Evolutionary conservation across 2,329 filamentous ascomycete genomes (phyloP).

Genomic region (Arthrobotrys iridis): DNA sequence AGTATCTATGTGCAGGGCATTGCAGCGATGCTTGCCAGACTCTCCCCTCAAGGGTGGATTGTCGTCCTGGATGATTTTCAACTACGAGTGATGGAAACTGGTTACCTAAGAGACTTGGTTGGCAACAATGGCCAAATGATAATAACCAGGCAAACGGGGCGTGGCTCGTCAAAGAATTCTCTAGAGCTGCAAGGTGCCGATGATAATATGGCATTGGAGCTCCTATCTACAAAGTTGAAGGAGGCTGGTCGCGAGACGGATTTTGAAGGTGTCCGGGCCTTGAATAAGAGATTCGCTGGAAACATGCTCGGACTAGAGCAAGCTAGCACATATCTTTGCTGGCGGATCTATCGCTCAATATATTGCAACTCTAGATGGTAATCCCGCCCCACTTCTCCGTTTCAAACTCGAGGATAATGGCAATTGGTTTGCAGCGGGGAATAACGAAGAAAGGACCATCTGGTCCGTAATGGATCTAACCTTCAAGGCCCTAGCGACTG

Average conservation of each 20-base stretch:
- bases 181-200: not conserved
- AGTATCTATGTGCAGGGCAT: not conserved
- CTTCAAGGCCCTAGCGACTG: not conserved
- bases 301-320: not conserved
- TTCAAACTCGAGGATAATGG: not conserved
- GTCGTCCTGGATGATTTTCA: not conserved
- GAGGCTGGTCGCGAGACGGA: not conserved
- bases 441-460: not conserved
- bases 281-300: not conserved
- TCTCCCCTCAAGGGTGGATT: not conserved
- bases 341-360: not conserved
- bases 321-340: not conserved
- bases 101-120: not conserved
- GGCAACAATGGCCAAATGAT: not conserved
- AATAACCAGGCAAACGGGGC: not conserved
- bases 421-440: not conserved
- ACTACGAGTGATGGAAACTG: not conserved
- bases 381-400: not conserved
- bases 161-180: not conserved
- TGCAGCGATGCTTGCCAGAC: not conserved
- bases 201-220: not conserved
- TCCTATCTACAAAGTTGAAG: not conserved
- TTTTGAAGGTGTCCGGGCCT: not conserved
- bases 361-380: not conserved
- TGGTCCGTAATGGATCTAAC: not conserved